A percentile compares a stretch with the other conserved stretches of the same genome.
These are phyloP conservation scores for Hypoxylon lienhwacheense DNA, from an alignment of 495 filamentous ascomycete genomes.

Conservation along the genomic window DNA sequence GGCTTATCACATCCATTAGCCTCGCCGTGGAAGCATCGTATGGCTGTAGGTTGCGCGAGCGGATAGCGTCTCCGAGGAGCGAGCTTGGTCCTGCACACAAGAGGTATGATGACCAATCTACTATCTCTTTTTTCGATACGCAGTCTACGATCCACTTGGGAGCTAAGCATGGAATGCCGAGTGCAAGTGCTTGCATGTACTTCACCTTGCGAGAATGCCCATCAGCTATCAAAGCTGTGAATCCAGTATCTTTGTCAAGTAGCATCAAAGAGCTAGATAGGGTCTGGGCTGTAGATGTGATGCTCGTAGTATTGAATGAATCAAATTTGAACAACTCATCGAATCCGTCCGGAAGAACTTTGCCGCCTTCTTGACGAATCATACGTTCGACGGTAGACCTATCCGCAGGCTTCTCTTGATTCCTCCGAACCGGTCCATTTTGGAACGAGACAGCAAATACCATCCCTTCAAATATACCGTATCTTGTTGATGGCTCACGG, in stretches of 20 bases:
- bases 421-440: slow-evolving; percentile 51
- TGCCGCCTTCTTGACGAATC: slow-evolving; percentile 66
- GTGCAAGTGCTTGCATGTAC: slow-evolving; percentile 91
- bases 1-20: slow-evolving; percentile 58
- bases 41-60: slow-evolving; percentile 66
- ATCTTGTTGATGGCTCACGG: slow-evolving; percentile 26
- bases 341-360: slow-evolving; percentile 74
- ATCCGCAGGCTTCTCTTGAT: slow-evolving; percentile 57
- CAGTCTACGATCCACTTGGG: slow-evolving; percentile 80
- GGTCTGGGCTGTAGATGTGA: slow-evolving; percentile 18
- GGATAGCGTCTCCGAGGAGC: slow-evolving; percentile 74
- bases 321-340: slow-evolving; percentile 75
- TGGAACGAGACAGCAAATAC: slow-evolving; percentile 77
- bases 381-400: slow-evolving; percentile 45
- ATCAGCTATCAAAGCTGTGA: slow-evolving; percentile 84
- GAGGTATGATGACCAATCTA: slow-evolving; percentile 81
- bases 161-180: slow-evolving; percentile 83
- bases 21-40: slow-evolving; percentile 60
- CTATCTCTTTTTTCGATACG: slow-evolving; percentile 55
- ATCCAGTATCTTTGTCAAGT: slow-evolving; percentile 55
- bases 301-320: slow-evolving; percentile 29
- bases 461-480: slow-evolving; percentile 69
- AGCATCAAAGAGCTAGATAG: slow-evolving; percentile 33
- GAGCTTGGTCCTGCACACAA: slow-evolving; percentile 81
- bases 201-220: slow-evolving; percentile 85